Base-by-base conservation (phyloP, 495 filamentous ascomycete species). In the Annulohypoxylon stygium region DNA sequence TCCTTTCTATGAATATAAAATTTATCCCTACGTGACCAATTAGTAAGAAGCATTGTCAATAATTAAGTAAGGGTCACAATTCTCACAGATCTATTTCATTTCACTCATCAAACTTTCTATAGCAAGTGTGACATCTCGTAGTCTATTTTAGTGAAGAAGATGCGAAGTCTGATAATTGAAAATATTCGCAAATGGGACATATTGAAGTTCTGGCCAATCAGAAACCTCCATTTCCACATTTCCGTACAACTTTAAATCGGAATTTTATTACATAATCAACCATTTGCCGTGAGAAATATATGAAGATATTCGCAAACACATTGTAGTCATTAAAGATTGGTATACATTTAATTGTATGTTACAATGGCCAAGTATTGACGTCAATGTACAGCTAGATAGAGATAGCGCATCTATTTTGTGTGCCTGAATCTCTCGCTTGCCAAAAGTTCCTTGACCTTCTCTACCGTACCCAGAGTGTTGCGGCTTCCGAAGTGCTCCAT, bases 401-500 rank as follows among this genome's bases (percentile, higher is more conserved):
- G 54, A 61, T n/a, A 72, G 9, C 30, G 3, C 34, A 30, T 65
- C 45, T 71, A 77, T 23, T 26, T 37, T 23, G 65, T 75, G 34
- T 76, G 80, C 59, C 69, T 80, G 69, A 86, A 85, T 65, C 83
- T 83, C 73, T 87, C 82, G 65, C 78, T 82, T 36, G 81, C 82
- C 60, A 92, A 80, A 47, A 88, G 79, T 75, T 91, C 87, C 72
- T 86, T 82, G 25, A 88, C 82, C 69, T 86, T 86, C 60, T 85
- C 83, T 5, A 86, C 82, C 5, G 83, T 86, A 55, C 85, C 81
- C 18, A 78, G 43, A 18, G 78, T 85, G 74, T 88, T 85, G 55
- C 84, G 83, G 53, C 87, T 85, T 54, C 89, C 90, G 55, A 93
- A 88, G 65, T 88, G 87, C 7, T 85, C 81, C 82, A 92, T 90